These are phyloP conservation scores for Cordyceps tenuipes DNA, from an alignment of 2,329 filamentous ascomycete genomes.

Conservation along the genomic window DNA sequence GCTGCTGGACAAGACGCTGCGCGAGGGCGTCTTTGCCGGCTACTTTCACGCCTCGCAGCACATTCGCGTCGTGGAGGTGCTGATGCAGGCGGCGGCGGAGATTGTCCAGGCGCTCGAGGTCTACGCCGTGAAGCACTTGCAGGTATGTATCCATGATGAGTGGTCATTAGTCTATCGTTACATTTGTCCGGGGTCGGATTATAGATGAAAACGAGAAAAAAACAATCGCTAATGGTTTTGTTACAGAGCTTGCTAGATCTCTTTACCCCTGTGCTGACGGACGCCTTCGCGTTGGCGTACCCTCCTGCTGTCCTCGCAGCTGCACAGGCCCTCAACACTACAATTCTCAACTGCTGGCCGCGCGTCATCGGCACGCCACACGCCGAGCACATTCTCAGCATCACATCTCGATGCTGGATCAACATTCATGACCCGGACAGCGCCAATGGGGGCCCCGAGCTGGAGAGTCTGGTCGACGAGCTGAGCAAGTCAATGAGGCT, in stretches of 20 bases:
- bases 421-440: constrained; percentile 35
- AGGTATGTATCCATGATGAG: constrained; percentile 32
- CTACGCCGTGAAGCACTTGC: constrained; percentile 57
- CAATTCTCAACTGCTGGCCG: constrained; percentile 61
- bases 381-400: constrained; percentile 55
- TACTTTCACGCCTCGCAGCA: constrained; percentile 53
- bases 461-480: constrained; percentile 21
- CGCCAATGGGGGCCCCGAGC: neutral
- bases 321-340: constrained; percentile 42
- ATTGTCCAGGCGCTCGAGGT: constrained; percentile 52
- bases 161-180: neutral
- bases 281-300: constrained; percentile 56
- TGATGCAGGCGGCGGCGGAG: constrained; percentile 41
- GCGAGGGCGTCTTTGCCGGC: constrained; percentile 46
- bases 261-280: constrained; percentile 54
- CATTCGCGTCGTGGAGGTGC: constrained; percentile 44
- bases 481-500: constrained; percentile 27
- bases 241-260: constrained; percentile 57
- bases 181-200: neutral
- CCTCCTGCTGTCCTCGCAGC: constrained; percentile 46
- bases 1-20: constrained; percentile 46
- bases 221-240: constrained; percentile 1
- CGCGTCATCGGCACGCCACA: constrained; percentile 48
- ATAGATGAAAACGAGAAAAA: neutral
- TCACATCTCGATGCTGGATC: constrained; percentile 55